Conservation (phyloP, 768 basidiomycete genomes). For the Leucosporidium scottii region DNA sequence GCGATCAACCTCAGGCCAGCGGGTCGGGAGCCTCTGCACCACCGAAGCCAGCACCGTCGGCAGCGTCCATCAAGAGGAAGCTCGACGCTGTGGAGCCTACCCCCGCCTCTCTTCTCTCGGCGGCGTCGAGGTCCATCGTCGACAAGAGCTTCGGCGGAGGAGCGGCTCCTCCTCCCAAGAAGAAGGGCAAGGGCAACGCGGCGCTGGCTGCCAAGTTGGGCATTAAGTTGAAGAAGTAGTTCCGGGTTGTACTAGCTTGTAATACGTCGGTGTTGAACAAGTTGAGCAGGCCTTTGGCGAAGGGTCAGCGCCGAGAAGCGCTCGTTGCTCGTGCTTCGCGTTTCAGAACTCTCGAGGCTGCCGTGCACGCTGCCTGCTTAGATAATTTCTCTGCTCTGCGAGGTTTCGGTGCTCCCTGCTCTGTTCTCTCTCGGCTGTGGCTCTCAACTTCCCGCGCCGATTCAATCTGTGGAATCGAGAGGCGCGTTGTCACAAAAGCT, state of each 20-base stretch:
- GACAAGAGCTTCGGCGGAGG: constrained; percentile 47
- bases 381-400: too few relatives aligned
- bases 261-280: background rate
- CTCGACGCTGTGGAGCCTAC: constrained; percentile 70
- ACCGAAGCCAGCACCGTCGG: constrained; percentile 13
- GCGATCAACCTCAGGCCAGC: constrained; percentile 34
- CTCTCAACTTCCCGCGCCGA: too few relatives aligned
- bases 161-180: constrained; percentile 51
- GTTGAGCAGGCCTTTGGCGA: background rate
- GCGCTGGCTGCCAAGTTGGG: constrained; percentile 60
- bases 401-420: too few relatives aligned
- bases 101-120: constrained; percentile 60
- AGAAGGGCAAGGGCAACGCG: constrained; percentile 46
- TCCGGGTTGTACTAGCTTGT: too few relatives aligned
- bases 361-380: too few relatives aligned
- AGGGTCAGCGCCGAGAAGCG: too few relatives aligned
- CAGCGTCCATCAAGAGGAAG: constrained; percentile 60
- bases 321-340: too few relatives aligned
- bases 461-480: too few relatives aligned
- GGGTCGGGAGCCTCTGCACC: constrained; percentile 23
- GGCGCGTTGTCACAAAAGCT: too few relatives aligned
- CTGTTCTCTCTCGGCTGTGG: too few relatives aligned
- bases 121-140: constrained; percentile 57
- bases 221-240: constrained; percentile 53
- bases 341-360: too few relatives aligned